Evolutionary conservation across 352 stramenopile genomes (phyloP), one percentile per base, ranked within the genome.

Genomic region (Phytophthora melonis): DNA sequence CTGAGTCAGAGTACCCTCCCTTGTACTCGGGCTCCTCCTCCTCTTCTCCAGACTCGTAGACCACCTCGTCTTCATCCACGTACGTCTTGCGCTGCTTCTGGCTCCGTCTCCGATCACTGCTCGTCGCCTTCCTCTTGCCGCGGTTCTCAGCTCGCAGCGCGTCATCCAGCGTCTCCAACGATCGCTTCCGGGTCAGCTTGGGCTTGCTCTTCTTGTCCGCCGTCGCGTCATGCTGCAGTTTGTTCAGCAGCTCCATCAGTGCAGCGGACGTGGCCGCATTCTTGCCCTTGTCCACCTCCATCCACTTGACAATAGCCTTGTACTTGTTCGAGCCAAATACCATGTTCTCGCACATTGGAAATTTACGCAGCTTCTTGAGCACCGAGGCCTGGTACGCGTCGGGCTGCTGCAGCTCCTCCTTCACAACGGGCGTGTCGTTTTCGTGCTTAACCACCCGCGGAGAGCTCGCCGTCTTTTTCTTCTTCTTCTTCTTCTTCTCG

Each of bases 141-240:
- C 61, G 79, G 21, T 63, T 72, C 32, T 77, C 69, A 13, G 66
- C 47, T n/a, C 50, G 68, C 69, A 89, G 39, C 4, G 61, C 57
- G 27, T 89, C 79, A 58, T 90, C 75, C n/a, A 91, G 61, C n/a
- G 79, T 80, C 71, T 91, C 79, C 10, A 67, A 32, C 11, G 60
- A 81, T 27, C 68, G 63, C 63, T 62, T 78, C 53, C 56, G 63
- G 45, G 58, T 81, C 41, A 62, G 9, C 19, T 77, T 83, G 21
- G 45, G 36, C 23, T 75, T 74, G 13, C 11, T 55, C 50, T 60
- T 72, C 21, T 65, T 72, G 11, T 67, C 57, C 3, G 25, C 8
- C 34, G 34, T 54, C 13, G 27, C 19, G 5, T 69, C 23, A 30
- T 50, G n/a, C 61, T 72, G 60, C 32, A 84, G 41, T 2, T 41